Evolutionary conservation across 768 basidiomycete genomes (phyloP), one percentile per base, ranked within the genome.

Genomic region (Macrolepiota albuminosa): DNA sequence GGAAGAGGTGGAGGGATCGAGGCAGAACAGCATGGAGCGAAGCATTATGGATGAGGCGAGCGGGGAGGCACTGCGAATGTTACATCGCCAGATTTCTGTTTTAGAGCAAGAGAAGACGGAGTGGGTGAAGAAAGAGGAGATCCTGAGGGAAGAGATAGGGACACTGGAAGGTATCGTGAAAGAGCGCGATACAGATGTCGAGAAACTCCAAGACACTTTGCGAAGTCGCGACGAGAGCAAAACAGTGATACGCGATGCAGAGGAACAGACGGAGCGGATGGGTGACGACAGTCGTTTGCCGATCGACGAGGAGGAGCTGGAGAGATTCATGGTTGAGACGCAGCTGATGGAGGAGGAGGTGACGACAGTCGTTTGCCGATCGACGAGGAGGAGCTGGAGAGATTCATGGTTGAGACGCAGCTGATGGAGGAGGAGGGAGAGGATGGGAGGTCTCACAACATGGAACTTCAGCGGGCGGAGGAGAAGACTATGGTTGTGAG

Each of bases 11-110:
- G 95, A 98, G 61, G 79, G 83, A 7, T 89, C 88, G 46, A 80
- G 93, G 43, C 86, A 90, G 64, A 91, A 91, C 67, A 91, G 87
- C 66, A 76, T 93, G 71, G 88, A 90, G 61, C 76, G 87, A 21
- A 90, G 92, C 62, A 74, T 95, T 43, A 95, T 96, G 80, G 89
- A 91, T 66, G 88, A 87, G 63, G 88, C 90, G 1, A 90, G 88
- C 60, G 81, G 88, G 2, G 86, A 86, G 71, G 92, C 87, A 34
- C 76, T 98, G 67, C 79, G 90, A 48, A 85, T 85, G 73, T 79
- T 97, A 47, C 91, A 98, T 67, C 73, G 81, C 6, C 87, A 91
- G 68, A 93, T 98, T 62, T 81, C 83, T 8, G 79, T 82, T n/a
- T 76, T 95, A 40, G 88, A 91, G 66, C 74, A 82, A 46, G 89